These are phyloP conservation scores for Elaeis guineensis DNA, from an alignment of 176 grass and related monocot species.

Conservation along the genomic window DNA sequence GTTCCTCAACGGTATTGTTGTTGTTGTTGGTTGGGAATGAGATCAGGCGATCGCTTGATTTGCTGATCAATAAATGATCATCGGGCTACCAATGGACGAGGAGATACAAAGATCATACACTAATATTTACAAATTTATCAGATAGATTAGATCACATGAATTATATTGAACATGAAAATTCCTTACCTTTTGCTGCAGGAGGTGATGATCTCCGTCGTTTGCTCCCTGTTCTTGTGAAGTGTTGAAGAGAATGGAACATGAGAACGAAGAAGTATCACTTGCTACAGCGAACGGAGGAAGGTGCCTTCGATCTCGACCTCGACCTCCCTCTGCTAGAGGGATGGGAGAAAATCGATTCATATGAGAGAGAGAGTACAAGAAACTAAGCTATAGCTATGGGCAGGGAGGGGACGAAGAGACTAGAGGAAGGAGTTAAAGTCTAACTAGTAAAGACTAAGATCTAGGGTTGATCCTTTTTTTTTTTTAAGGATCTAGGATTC, in stretches of 20 bases:
- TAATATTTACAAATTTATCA: no score
- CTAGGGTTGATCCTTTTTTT: no score
- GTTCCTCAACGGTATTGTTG: constrained; percentile 38
- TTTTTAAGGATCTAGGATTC: constrained; percentile 6
- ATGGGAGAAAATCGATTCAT: constrained; percentile 65
- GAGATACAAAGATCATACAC: background rate
- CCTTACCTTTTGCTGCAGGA: background rate
- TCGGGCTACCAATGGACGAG: constrained; percentile 33
- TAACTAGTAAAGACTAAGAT: constrained; percentile 28
- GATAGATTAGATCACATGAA: no score
- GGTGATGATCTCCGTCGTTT: background rate
- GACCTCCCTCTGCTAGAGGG: background rate
- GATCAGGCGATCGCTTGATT: constrained; percentile 19
- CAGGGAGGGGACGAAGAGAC: background rate
- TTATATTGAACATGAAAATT: constrained; percentile 6
- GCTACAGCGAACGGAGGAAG: background rate
- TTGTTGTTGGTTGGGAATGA: constrained; percentile 38
- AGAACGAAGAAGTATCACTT: background rate
- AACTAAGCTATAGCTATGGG: constrained; percentile 15
- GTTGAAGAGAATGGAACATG: background rate
- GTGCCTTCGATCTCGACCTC: background rate
- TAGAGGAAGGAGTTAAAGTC: constrained; percentile 11
- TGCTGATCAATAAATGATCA: constrained; percentile 32
- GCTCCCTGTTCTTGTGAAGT: background rate
- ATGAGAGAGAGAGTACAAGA: constrained; percentile 12